A percentile compares a stretch with the other conserved stretches of the same genome.
Conservation (phyloP, 1,139 yeast genomes). For the Hansenula sp. region DNA sequence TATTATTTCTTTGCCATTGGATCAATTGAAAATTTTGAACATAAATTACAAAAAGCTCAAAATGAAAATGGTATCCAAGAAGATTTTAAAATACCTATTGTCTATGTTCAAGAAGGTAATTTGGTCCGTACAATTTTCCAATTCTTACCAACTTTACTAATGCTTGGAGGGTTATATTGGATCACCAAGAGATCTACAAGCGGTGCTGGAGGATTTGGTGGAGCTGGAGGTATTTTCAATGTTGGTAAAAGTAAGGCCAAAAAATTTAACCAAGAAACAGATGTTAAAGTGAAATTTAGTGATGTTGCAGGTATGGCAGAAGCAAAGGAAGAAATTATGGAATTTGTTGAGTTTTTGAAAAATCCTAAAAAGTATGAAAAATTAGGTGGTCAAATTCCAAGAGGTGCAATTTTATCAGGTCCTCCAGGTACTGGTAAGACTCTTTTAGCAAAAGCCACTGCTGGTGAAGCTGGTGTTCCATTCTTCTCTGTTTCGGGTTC, state of each 20-base stretch:
- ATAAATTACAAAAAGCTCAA: slow-evolving; percentile 58
- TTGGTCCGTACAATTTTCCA: slow-evolving; percentile 54
- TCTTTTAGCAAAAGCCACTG: slow-evolving; percentile 94
- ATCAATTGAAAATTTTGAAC: slow-evolving; percentile 69
- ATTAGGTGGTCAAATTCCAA: slow-evolving; percentile 93
- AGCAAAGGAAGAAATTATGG: slow-evolving; percentile 98
- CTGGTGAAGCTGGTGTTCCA: slow-evolving; percentile 98
- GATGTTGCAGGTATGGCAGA: slow-evolving; percentile 98
- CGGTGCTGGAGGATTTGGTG: slow-evolving; percentile 49
- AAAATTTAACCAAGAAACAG: slow-evolving; percentile 87
- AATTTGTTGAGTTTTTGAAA: slow-evolving; percentile 88
- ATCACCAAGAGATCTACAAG: slow-evolving; percentile 57
- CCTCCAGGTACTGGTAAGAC: slow-evolving; percentile 99
- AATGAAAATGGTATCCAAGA: slow-evolving; percentile 57
- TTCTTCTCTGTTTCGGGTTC: slow-evolving; percentile 94
- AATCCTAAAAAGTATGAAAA: slow-evolving; percentile 86
- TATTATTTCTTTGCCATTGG: slow-evolving; percentile 67
- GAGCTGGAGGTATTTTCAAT: slow-evolving; percentile 44
- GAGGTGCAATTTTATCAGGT: slow-evolving; percentile 96
- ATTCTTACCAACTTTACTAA: slow-evolving; percentile 63
- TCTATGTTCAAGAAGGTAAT: slow-evolving; percentile 58
- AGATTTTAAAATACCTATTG: slow-evolving; percentile 60
- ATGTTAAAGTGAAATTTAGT: slow-evolving; percentile 79
- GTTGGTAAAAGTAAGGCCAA: slow-evolving; percentile 85
- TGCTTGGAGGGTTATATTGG: slow-evolving; percentile 72